These are phyloP conservation scores for Chloris gayana DNA, from an alignment of 176 grass and related monocot species.

Conservation along the genomic window DNA sequence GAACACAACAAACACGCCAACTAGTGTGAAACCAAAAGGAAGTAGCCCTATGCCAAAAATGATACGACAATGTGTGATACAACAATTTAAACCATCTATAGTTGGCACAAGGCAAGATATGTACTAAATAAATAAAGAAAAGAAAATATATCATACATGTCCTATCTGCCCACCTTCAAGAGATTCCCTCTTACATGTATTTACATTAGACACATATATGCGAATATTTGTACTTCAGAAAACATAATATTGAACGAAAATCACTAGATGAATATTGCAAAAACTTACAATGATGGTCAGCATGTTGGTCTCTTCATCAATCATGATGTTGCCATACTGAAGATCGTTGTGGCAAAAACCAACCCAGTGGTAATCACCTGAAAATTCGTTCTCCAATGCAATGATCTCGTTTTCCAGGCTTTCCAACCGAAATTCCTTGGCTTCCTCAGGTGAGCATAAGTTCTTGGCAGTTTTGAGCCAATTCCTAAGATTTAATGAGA, in stretches of 20 bases:
- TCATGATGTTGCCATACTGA: slow-evolving; percentile 99
- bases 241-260: slow-evolving; percentile 21
- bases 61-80: not conserved
- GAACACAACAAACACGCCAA: slow-evolving; percentile 35
- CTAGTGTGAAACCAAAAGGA: not conserved
- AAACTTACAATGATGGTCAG: slow-evolving; percentile 94
- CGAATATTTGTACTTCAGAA: slow-evolving; percentile 18
- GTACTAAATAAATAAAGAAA: not conserved
- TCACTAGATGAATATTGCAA: not conserved
- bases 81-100: not conserved
- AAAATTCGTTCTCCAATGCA: slow-evolving; percentile 62
- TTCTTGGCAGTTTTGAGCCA: slow-evolving; percentile 71
- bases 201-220: not conserved
- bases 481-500: slow-evolving; percentile 51
- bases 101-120: not conserved
- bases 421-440: slow-evolving; percentile 66
- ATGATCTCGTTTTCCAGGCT: slow-evolving; percentile 64
- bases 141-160: not conserved
- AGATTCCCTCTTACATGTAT: slow-evolving; percentile 19
- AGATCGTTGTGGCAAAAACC: slow-evolving; percentile 99
- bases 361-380: slow-evolving; percentile 57
- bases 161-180: slow-evolving; percentile 28
- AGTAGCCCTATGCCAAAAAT: not conserved
- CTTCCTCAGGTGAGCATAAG: slow-evolving; percentile 64
- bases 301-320: slow-evolving; percentile 86